Conservation (phyloP, 495 filamentous ascomycete species). For the Neurospora sp. region DNA sequence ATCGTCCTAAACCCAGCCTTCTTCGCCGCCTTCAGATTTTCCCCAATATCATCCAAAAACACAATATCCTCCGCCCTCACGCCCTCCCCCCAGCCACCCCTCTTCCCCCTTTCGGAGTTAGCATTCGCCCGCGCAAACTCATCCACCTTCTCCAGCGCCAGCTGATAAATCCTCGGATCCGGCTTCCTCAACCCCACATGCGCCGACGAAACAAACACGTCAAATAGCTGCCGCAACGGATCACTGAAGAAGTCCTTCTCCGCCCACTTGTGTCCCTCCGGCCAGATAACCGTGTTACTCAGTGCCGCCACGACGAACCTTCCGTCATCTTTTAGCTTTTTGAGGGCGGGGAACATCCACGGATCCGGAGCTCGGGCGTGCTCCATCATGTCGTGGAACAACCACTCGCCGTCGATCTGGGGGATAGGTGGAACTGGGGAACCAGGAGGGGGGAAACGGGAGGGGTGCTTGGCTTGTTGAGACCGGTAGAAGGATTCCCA, state of each 20-base stretch:
- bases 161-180: conserved; percentile 67
- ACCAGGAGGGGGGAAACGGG: not conserved
- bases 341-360: conserved; percentile 78
- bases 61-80: conserved; percentile 59
- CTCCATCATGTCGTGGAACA: conserved; percentile 93
- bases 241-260: conserved; percentile 25
- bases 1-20: conserved; percentile 69
- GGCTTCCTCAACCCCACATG: conserved; percentile 87
- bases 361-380: conserved; percentile 62
- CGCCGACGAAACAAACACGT: conserved; percentile 74
- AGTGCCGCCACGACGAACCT: conserved; percentile 69
- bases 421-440: conserved; percentile 52
- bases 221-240: conserved; percentile 53
- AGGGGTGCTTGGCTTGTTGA: conserved; percentile 25
- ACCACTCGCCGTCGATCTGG: conserved; percentile 60
- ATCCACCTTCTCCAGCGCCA: conserved; percentile 56
- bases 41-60: conserved; percentile 93
- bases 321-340: conserved; percentile 50
- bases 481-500: conserved; percentile 49
- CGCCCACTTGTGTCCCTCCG: conserved; percentile 50
- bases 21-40: conserved; percentile 78
- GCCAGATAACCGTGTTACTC: conserved; percentile 81
- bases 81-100: conserved; percentile 39
- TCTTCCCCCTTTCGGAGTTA: conserved; percentile 19
- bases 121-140: conserved; percentile 42